These are phyloP conservation scores for Calamus simplicifolius DNA, from an alignment of 176 grass and related monocot genomes.

Conservation along the genomic window DNA sequence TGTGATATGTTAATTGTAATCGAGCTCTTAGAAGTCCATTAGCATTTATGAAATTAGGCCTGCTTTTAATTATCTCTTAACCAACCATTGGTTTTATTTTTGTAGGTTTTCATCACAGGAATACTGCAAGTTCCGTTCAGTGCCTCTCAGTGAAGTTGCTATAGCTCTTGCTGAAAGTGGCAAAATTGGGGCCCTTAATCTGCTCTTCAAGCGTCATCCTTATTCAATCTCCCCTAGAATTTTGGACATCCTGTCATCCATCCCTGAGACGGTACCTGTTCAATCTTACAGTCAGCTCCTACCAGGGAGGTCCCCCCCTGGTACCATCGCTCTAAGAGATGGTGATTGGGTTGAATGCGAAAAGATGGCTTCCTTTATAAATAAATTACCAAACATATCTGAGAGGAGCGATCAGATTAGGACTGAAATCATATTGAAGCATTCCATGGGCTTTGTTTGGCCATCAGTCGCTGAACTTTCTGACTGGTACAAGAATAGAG, in stretches of 20 bases:
- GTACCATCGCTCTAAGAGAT: conserved; percentile 54
- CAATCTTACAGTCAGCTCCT: conserved; percentile 85
- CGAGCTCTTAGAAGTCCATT: no score
- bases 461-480: conserved; percentile 63
- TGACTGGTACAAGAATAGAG: conserved; percentile 73
- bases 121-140: conserved; percentile 72
- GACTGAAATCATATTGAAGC: conserved; percentile 75
- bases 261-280: conserved; percentile 88
- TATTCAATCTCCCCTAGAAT: conserved; percentile 60
- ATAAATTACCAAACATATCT: conserved; percentile 27
- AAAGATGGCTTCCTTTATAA: conserved; percentile 66
- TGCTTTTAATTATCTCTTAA: neutral
- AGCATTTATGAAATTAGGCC: neutral
- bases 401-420: conserved; percentile 40
- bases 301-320: conserved; percentile 62
- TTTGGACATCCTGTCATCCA: conserved; percentile 60
- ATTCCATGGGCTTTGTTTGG: conserved; percentile 62
- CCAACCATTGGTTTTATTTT: neutral
- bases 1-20: no score
- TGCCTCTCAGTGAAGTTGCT: conserved; percentile 50
- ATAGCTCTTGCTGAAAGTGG: conserved; percentile 82
- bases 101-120: conserved; percentile 68
- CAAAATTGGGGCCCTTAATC: conserved; percentile 90
- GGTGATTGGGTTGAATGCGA: conserved; percentile 88
- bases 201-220: conserved; percentile 95